Conservation (phyloP, 2,329 filamentous ascomycete species). For the Aspergillaceae sp. region DNA sequence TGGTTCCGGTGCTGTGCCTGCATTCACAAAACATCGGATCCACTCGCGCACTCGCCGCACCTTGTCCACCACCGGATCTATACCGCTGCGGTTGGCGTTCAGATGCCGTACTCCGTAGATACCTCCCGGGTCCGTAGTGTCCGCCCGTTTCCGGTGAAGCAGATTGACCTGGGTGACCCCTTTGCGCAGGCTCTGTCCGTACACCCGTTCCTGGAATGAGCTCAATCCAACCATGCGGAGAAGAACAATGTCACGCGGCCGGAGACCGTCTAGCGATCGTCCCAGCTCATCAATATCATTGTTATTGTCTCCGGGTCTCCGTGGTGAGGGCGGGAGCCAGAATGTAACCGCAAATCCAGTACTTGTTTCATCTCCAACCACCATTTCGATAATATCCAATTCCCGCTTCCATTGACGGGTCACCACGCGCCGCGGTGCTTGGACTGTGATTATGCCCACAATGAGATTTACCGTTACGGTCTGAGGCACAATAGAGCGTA, state of each 20-base stretch:
- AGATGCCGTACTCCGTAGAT: conserved; percentile 50
- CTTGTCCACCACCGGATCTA: conserved; percentile 51
- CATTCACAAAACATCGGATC: conserved; percentile 59
- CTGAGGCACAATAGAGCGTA: conserved; percentile 62
- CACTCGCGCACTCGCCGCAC: conserved; percentile 63
- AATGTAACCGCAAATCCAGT: conserved; percentile 75
- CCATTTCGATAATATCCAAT: conserved; percentile 63
- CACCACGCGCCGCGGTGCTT: conserved; percentile 57
- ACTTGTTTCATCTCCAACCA: conserved; percentile 77
- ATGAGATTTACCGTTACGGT: conserved; percentile 76
- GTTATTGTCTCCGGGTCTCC: conserved; percentile 6
- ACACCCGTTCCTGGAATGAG: conserved; percentile 66
- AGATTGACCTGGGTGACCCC: conserved; percentile 62
- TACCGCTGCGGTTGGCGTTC: conserved; percentile 14
- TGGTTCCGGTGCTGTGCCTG: conserved; percentile 24
- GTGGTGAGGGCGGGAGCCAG: conserved; percentile 54
- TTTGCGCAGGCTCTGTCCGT: conserved; percentile 70
- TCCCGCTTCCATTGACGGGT: conserved; percentile 47
- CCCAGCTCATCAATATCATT: conserved; percentile 27
- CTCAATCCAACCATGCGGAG: conserved; percentile 71
- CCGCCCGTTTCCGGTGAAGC: conserved; percentile 50
- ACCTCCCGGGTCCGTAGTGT: conserved; percentile 46
- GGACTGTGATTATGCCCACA: conserved; percentile 66
- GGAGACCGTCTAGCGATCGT: conserved; percentile 41
- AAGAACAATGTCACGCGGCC: conserved; percentile 67